phyloP scores from a whole-genome alignment of 2,329 filamentous ascomycete species.

The Aureobasidium zeae region DNA sequence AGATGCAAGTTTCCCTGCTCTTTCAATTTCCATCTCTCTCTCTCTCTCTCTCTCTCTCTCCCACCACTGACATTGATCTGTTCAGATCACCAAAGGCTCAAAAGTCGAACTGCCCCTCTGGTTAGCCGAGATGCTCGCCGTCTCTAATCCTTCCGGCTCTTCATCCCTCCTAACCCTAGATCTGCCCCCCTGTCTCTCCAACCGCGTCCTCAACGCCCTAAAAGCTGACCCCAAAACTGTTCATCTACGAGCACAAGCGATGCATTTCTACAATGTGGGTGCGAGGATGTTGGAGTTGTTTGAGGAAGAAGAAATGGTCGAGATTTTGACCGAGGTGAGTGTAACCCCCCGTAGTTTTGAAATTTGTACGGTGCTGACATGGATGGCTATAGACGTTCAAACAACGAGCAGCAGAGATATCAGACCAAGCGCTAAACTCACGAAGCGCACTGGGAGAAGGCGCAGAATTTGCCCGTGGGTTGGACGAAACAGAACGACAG shows the following conservation, averaged over 20 bases:
- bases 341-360: not conserved
- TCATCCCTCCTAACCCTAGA: constrained; percentile 67
- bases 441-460: constrained; percentile 42
- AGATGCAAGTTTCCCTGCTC: constrained; percentile 34
- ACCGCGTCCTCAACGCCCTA: constrained; percentile 75
- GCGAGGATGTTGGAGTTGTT: constrained; percentile 83
- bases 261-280: constrained; percentile 80
- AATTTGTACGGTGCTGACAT: not conserved
- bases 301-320: constrained; percentile 72
- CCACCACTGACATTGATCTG: not conserved
- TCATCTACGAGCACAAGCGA: constrained; percentile 69
- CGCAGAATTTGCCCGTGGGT: constrained; percentile 73
- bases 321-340: constrained; percentile 43
- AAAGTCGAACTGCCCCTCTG: constrained; percentile 79
- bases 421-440: constrained; percentile 80
- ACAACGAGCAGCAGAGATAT: constrained; percentile 68
- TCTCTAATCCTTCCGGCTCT: constrained; percentile 41
- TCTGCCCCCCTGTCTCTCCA: constrained; percentile 66
- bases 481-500: constrained; percentile 82
- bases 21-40: too few relatives aligned
- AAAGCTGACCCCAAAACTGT: constrained; percentile 84
- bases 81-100: constrained; percentile 69
- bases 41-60: not conserved
- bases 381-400: constrained; percentile 60
- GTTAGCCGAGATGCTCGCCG: constrained; percentile 87